Evolutionary conservation across 2,329 filamentous ascomycete genomes (phyloP).

Genomic region (Xylariomycetidae sp.): DNA sequence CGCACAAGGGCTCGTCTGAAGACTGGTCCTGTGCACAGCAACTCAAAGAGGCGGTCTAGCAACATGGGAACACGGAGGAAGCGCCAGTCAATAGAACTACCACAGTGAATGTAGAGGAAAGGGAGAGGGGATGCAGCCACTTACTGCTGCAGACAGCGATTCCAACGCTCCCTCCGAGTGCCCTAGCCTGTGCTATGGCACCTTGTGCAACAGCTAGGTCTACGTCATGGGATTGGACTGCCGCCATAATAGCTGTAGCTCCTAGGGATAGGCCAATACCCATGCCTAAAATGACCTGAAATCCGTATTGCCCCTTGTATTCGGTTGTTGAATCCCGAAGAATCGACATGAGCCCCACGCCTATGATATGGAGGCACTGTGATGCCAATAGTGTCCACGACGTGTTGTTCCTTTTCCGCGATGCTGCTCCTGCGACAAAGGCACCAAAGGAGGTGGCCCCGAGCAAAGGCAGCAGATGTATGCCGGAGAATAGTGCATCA

Average conservation of each 20-base stretch:
- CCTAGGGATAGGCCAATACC: conserved; percentile 56
- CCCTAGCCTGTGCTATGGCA: conserved; percentile 54
- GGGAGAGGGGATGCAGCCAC: too few species aligned
- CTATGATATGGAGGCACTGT: conserved; percentile 47
- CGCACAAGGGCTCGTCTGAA: too few species aligned
- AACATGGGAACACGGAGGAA: too few species aligned
- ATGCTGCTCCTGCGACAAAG: conserved; percentile 49
- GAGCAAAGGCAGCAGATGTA: conserved; percentile 56
- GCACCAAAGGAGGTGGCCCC: conserved; percentile 53
- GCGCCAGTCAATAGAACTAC: too few species aligned
- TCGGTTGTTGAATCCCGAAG: conserved; percentile 29
- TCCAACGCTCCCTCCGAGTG: conserved; percentile 56
- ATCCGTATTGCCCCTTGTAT: conserved; percentile 45
- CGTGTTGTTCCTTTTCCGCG: conserved; percentile 50
- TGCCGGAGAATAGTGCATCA: conserved; percentile 47
- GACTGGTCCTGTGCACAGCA: too few species aligned
- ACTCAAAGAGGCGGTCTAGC: too few species aligned
- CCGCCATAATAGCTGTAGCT: conserved; percentile 53
- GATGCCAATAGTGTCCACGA: conserved; percentile 46
- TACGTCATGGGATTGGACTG: conserved; percentile 42
- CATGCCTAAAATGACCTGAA: conserved; percentile 52
- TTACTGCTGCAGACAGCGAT: conserved; percentile 55
- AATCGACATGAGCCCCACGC: conserved; percentile 46
- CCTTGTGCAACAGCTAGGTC: conserved; percentile 56
- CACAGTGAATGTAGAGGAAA: too few species aligned